Evolutionary conservation across 352 stramenopile species (phyloP), one percentile per base, ranked within the genome.

Genomic region (Phytophthora podocarpi): DNA sequence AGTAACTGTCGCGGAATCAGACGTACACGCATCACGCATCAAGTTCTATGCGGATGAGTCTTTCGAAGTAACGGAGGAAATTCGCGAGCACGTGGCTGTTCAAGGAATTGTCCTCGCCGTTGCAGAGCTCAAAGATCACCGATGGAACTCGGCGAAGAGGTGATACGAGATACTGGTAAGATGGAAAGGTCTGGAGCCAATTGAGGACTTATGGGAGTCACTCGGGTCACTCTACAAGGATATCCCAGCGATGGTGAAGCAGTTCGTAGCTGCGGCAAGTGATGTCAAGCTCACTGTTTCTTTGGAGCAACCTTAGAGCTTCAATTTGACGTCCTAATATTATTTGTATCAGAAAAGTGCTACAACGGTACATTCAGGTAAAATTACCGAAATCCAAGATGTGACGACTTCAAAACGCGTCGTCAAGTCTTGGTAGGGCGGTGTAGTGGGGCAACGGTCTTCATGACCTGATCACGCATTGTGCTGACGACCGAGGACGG

Each of bases 31-130:
- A 2, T 76, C 63, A 28, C 52, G 51, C 13, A 11, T 79, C 2
- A 80, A 78, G 42, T 63, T 77, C 26, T 77, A 76, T 13, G 45
- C 45, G 10, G 60, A 78, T 62, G 39, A 23, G 4, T 41, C 43
- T 16, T 75, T 47, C n/a, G 28, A 76, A 18, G 40, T 71, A 15
- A 70, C 67, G 16, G 47, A 76, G 36, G 61, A 78, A 42, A 36
- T 75, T 4, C 28, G 32, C 0, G 49, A 71, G 42, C 64, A 74
- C 28, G 45, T 78, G 11, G 39, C 42, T 41, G 52, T 56, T 30
- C 64, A 74, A 45, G 59, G 45, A 11, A 67, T 66, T 9, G 12
- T 69, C 11, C 24, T 78, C 2, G 31, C 46, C 3, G 60, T 78
- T 30, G 41, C 35, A n/a, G 54, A 62, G 12, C 37, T 51, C 13